These are phyloP conservation scores for Bipolaris victoriae DNA, from an alignment of 2,329 filamentous ascomycete genomes.

Conservation along the genomic window DNA sequence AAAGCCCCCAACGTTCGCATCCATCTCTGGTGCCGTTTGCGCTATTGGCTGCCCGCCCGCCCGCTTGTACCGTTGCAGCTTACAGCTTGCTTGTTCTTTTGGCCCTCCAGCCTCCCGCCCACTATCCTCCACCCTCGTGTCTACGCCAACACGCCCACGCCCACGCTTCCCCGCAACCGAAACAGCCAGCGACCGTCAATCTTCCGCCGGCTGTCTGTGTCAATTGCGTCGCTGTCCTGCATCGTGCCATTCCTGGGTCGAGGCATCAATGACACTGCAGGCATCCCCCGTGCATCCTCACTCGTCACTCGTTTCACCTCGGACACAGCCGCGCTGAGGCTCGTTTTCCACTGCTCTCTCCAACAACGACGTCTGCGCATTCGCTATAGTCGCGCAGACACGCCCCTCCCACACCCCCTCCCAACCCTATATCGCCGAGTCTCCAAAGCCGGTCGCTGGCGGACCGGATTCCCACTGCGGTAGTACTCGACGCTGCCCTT, in stretches of 20 bases:
- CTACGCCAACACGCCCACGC: conserved; percentile 1
- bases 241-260: conserved; percentile 16
- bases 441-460: conserved; percentile 40
- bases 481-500: conserved; percentile 24
- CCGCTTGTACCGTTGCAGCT: conserved; percentile 9
- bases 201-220: conserved; percentile 19
- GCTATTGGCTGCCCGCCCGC: conserved; percentile 25
- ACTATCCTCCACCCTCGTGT: neutral
- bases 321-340: conserved; percentile 30
- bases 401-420: conserved; percentile 20
- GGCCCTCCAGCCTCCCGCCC: conserved; percentile 14
- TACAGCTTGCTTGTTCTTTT: conserved; percentile 14
- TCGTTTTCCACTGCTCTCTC: conserved; percentile 29
- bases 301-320: conserved; percentile 41
- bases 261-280: conserved; percentile 38
- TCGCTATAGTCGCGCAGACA: conserved; percentile 13
- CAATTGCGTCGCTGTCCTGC: conserved; percentile 10
- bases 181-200: conserved; percentile 14
- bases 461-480: conserved; percentile 31
- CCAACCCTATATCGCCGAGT: conserved; percentile 20
- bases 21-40: conserved; percentile 6
- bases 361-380: conserved; percentile 8
- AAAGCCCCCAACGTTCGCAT: conserved; percentile 19
- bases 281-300: conserved; percentile 31
- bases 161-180: conserved; percentile 25